Evolutionary conservation across 2,329 filamentous ascomycete species (phyloP), one percentile per base, ranked within the genome.

Genomic region (Microsporum audouinii): DNA sequence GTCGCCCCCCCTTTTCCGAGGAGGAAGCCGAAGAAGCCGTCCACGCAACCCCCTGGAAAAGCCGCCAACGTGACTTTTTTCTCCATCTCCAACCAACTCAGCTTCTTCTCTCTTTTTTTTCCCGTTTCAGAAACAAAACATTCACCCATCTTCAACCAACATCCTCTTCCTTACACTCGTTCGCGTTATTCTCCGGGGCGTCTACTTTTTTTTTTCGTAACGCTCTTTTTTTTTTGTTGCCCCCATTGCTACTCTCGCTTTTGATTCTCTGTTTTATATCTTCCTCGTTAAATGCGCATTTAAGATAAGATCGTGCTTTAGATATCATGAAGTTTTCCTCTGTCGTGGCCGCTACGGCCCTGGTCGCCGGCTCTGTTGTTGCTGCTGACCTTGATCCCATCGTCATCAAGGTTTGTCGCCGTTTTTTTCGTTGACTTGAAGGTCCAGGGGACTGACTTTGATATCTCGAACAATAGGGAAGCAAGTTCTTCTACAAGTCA

Each of bases 401-500:
- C 65, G 76, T 80, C 61, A 78, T 80, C 80, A 91, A 91, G 82
- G 85, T 86, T 75, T 31, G 65, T 63, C 53, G 14, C n/a, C 31
- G 8, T 47, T 47, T 29, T 14, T 17, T 2, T 29, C 10, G 49
- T 29, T n/a, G 34, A 12, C 39, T 36, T 4, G 10, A 12, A 14
- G 43, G 36, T 34, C 8, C 38, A 41, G 12, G 51, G 39, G 39
- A 43, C 39, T 43, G 39, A 43, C 39, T 8, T 43, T 14, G 14
- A 43, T 43, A 43, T 43, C n/a, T 14, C 17, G 2, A 67, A 66
- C 61, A 63, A 61, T 70, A 87, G 83, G 86, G 89, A 68, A 83
- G 83, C 72, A 91, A 94, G 77, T 92, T 96, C 82, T 96, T 95
- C 82, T 91, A 88, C 80, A 82, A 88, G 75, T 88, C 86, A 74